A percentile compares a stretch with the other conserved stretches of the same genome.
Evolutionary conservation across 345 rosid genomes (phyloP).

Genomic region (Euphorbia pulcherrima): DNA sequence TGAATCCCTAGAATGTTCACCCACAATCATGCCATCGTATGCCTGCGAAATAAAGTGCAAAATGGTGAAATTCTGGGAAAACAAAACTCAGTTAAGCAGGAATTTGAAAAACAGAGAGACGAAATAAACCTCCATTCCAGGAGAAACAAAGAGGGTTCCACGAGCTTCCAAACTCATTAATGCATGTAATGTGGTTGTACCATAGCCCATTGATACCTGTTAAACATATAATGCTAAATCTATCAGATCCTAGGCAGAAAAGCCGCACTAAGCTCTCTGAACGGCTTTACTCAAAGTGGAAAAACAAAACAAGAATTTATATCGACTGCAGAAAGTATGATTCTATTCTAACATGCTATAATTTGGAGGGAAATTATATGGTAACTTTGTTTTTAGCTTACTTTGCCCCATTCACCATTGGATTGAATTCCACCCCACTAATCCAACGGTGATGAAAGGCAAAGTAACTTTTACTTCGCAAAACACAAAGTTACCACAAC

Average conservation of each 20-base stretch:
- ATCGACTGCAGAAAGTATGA: background rate
- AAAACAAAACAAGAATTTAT: background rate
- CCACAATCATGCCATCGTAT: slow-evolving; percentile 96
- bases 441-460: no score
- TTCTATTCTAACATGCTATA: background rate
- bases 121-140: slow-evolving; percentile 72
- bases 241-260: slow-evolving; percentile 12
- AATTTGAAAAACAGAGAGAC: background rate
- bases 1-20: slow-evolving; percentile 92
- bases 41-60: slow-evolving; percentile 47
- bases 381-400: no score
- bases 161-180: slow-evolving; percentile 91
- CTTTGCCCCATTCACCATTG: no score
- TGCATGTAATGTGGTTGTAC: slow-evolving; percentile 78
- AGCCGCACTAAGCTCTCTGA: background rate
- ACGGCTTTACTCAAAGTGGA: background rate
- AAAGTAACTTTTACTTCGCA: no score
- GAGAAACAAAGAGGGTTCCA: slow-evolving; percentile 76
- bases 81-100: background rate
- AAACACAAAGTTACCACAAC: no score
- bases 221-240: slow-evolving; percentile 18
- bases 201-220: slow-evolving; percentile 94
- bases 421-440: no score
- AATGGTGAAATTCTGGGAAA: background rate
- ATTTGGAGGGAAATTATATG: no score